Percentiles rank a stretch among this genome's conserved stretches.
Evolutionary conservation across 2,329 filamentous ascomycete species (phyloP).

Genomic region (Ilyonectria destructans): DNA sequence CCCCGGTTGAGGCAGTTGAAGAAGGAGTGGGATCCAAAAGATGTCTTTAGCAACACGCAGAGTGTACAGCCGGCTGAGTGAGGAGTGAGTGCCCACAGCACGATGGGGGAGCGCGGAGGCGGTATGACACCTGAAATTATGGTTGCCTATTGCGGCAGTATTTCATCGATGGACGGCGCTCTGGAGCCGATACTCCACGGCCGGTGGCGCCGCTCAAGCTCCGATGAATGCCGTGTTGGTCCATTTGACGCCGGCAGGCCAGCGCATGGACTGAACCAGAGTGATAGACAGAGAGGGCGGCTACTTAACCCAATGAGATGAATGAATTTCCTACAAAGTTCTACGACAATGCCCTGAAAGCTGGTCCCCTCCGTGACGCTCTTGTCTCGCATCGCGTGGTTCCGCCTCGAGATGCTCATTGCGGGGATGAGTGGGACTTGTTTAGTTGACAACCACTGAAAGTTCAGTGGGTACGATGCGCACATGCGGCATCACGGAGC

Average conservation of each 20-base stretch:
- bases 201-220: neutral
- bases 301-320: neutral
- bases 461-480: neutral
- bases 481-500: neutral
- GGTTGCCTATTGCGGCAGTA: neutral
- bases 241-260: neutral
- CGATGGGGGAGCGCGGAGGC: neutral
- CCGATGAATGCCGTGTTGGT: neutral
- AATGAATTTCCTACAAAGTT: neutral
- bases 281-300: too few species aligned
- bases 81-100: neutral
- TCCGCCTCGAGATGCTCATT: too few species aligned
- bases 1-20: constrained; percentile 55
- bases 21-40: constrained; percentile 53
- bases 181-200: neutral
- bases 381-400: too few species aligned
- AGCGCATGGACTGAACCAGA: neutral
- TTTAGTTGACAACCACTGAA: too few species aligned
- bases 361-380: too few species aligned
- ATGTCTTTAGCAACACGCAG: constrained; percentile 61
- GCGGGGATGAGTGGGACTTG: too few species aligned
- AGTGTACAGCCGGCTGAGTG: constrained; percentile 46
- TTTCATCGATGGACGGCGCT: neutral
- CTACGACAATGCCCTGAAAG: too few species aligned
- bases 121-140: neutral